Conservation (phyloP, 352 stramenopile species). For the Pythium volutum region DNA sequence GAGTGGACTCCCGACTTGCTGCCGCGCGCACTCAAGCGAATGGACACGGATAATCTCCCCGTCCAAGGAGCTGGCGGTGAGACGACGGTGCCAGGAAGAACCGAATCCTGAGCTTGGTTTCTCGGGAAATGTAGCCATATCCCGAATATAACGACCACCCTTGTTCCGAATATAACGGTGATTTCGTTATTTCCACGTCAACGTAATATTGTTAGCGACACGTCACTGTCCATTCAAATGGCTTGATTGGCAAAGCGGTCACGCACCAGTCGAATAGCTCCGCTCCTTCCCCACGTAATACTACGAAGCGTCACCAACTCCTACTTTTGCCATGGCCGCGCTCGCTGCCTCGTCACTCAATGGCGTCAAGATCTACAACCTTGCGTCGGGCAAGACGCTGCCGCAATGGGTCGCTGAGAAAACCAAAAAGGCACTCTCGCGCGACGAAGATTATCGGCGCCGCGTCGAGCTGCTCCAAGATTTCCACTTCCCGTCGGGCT, state of each 20-base stretch:
- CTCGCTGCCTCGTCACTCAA: constrained; percentile 84
- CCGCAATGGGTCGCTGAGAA: constrained; percentile 95
- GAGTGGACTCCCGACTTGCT: constrained; percentile 74
- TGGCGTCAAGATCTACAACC: constrained; percentile 95
- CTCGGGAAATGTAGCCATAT: constrained; percentile 29
- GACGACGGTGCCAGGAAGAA: neutral
- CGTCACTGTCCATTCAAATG: neutral
- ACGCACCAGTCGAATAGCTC: constrained; percentile 15
- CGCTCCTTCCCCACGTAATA: too few relatives aligned
- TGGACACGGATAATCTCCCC: constrained; percentile 21
- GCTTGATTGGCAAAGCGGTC: constrained; percentile 28
- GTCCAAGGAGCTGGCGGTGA: too few relatives aligned
- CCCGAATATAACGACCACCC: constrained; percentile 5
- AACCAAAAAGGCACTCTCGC: constrained; percentile 65
- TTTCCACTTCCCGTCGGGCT: constrained; percentile 96
- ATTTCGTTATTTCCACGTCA: constrained; percentile 8
- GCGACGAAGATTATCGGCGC: constrained; percentile 86
- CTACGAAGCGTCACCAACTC: constrained; percentile 15
- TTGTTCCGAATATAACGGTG: constrained; percentile 20
- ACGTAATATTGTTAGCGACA: neutral
- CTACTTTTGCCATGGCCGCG: constrained; percentile 49
- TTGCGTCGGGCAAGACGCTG: constrained; percentile 92
- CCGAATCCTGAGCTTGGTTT: too few relatives aligned
- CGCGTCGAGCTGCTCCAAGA: constrained; percentile 99
- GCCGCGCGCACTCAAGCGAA: constrained; percentile 53